Conservation (phyloP, 306 rosid species). For the Cyclanthera cordifolia region DNA sequence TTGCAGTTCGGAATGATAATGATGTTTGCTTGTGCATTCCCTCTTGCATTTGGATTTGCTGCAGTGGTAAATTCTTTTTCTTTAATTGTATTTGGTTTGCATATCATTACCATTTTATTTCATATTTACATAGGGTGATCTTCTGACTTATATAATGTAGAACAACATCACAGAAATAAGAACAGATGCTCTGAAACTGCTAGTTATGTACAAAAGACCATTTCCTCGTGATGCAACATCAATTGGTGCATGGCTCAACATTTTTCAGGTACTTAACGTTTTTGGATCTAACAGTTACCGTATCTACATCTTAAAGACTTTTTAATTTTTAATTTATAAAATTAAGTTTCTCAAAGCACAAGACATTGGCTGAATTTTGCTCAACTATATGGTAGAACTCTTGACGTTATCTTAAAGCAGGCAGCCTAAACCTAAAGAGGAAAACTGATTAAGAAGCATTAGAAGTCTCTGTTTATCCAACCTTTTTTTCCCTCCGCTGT, state of each 20-base stretch:
- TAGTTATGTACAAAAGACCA: constrained; percentile 72
- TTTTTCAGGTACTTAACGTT: constrained; percentile 63
- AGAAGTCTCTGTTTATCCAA: background rate
- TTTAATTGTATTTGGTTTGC: background rate
- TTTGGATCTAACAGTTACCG: background rate
- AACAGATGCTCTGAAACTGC: constrained; percentile 89
- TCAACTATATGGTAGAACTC: background rate
- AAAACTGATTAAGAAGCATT: background rate
- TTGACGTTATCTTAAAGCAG: background rate
- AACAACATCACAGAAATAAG: constrained; percentile 88
- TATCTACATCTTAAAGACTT: background rate
- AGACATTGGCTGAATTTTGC: background rate
- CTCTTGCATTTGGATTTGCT: constrained; percentile 82
- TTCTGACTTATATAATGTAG: constrained; percentile 27
- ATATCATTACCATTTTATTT: constrained; percentile 1
- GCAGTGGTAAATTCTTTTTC: constrained; percentile 43
- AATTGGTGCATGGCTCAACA: constrained; percentile 95
- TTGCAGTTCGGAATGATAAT: constrained; percentile 92
- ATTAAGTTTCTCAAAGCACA: background rate
- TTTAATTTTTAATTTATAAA: background rate
- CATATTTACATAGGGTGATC: background rate
- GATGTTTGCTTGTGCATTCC: constrained; percentile 98
- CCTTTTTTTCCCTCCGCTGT: background rate
- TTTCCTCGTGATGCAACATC: constrained; percentile 71
- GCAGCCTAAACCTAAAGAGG: background rate